Evolutionary conservation across 2,329 filamentous ascomycete genomes (phyloP).

Genomic region (Penicillium sclerotigenum): DNA sequence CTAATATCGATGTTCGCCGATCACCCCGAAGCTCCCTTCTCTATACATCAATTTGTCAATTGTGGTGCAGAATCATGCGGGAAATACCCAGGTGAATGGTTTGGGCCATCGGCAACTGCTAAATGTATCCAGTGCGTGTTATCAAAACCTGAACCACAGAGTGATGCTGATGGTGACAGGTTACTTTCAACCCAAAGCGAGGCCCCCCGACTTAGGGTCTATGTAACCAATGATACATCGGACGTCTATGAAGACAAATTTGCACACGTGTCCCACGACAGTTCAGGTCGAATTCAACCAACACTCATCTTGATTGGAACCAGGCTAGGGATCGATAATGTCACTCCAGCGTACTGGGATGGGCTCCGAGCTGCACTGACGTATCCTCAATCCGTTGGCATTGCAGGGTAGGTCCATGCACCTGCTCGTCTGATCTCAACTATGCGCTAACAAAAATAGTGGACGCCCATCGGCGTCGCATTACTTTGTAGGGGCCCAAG

Average conservation of each 20-base stretch:
- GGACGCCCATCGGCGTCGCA: conserved; percentile 88
- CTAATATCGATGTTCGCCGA: conserved; percentile 85
- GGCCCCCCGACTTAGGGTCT: conserved; percentile 68
- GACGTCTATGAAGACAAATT: conserved; percentile 93
- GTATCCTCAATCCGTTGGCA: conserved; percentile 89
- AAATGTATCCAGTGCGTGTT: conserved; percentile 80
- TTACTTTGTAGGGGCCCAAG: conserved; percentile 71
- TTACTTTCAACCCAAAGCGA: conserved; percentile 67
- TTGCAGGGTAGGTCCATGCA: conserved; percentile 68
- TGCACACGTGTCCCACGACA: conserved; percentile 68
- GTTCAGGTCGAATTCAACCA: conserved; percentile 67
- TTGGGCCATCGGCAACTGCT: conserved; percentile 94
- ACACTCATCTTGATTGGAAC: conserved; percentile 88
- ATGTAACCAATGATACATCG: conserved; percentile 82
- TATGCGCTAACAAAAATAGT: conserved; percentile 49
- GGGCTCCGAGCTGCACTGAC: conserved; percentile 81
- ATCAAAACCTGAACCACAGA: background rate
- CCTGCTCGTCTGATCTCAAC: background rate
- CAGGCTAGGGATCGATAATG: conserved; percentile 85
- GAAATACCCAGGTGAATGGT: conserved; percentile 97
- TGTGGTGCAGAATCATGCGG: conserved; percentile 84
- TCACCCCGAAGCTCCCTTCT: conserved; percentile 80
- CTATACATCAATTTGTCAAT: conserved; percentile 88
- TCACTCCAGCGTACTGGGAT: conserved; percentile 93
- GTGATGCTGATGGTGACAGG: conserved; percentile 46